Evolutionary conservation across 495 filamentous ascomycete genomes (phyloP).

Genomic region (Aspergillus sparsus): DNA sequence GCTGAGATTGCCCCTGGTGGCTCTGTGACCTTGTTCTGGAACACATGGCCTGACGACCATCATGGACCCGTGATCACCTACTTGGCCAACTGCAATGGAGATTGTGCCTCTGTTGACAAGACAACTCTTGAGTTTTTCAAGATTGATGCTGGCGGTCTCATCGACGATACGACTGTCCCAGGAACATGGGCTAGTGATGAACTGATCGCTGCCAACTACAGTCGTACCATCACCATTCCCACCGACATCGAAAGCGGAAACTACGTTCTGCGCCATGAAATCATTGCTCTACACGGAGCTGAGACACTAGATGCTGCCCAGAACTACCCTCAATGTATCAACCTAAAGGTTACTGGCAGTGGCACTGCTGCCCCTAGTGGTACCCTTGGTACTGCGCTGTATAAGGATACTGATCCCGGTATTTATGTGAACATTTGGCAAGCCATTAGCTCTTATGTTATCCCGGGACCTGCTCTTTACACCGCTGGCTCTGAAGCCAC

Average conservation of each 20-base stretch:
- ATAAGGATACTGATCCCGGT: constrained; percentile 59
- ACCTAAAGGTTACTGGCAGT: constrained; percentile 65
- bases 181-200: constrained; percentile 67
- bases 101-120: constrained; percentile 65
- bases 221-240: constrained; percentile 68
- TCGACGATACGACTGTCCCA: constrained; percentile 45
- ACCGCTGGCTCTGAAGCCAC: constrained; percentile 9
- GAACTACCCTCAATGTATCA: constrained; percentile 77
- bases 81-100: constrained; percentile 68
- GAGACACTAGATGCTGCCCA: constrained; percentile 61
- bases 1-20: constrained; percentile 56
- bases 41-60: constrained; percentile 65
- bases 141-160: constrained; percentile 64
- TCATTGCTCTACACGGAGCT: constrained; percentile 71
- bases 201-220: constrained; percentile 63
- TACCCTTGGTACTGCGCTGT: constrained; percentile 58
- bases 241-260: constrained; percentile 61
- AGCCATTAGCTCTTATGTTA: constrained; percentile 44
- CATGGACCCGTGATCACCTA: constrained; percentile 74
- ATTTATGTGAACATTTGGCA: constrained; percentile 63
- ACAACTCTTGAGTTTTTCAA: constrained; percentile 70
- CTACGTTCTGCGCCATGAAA: constrained; percentile 77
- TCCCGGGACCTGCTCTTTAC: constrained; percentile 54
- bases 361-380: constrained; percentile 59
- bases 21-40: constrained; percentile 61